Percentiles rank a stretch among this genome's conserved stretches.
Conservation (phyloP, 2,329 filamentous ascomycete genomes). For the Aphanocladium album region DNA sequence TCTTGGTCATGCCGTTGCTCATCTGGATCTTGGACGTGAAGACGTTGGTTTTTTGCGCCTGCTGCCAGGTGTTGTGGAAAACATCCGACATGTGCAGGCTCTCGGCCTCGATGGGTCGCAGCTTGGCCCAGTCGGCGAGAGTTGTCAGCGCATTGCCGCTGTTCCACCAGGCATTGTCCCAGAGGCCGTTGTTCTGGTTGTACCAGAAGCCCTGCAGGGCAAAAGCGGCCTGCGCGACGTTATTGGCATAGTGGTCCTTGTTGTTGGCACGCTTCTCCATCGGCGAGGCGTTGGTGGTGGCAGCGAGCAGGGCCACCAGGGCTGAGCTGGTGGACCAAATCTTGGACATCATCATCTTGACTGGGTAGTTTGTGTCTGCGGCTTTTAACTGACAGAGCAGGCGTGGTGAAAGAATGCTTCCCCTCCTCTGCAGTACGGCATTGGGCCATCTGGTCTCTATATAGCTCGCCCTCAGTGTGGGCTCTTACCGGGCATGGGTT, state of each 20-base stretch:
- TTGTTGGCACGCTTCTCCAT: background rate
- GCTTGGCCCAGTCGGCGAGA: slow-evolving; percentile 48
- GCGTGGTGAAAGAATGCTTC: background rate
- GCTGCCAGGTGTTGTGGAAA: slow-evolving; percentile 40
- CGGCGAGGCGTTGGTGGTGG: background rate
- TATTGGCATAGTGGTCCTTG: slow-evolving; percentile 1
- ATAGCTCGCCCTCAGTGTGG: background rate
- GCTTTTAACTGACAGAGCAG: background rate
- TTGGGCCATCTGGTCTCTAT: background rate
- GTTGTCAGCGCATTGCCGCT: slow-evolving; percentile 61
- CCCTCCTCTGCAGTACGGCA: background rate
- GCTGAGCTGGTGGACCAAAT: background rate
- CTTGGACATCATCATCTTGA: background rate
- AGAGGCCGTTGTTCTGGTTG: slow-evolving; percentile 53
- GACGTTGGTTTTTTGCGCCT: slow-evolving; percentile 38
- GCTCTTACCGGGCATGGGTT: background rate
- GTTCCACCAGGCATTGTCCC: slow-evolving; percentile 69
- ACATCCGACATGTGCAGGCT: slow-evolving; percentile 35
- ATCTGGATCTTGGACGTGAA: slow-evolving; percentile 34
- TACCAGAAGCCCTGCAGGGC: slow-evolving; percentile 44
- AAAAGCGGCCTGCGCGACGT: background rate
- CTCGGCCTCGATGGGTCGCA: slow-evolving; percentile 31
- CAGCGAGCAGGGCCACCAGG: background rate
- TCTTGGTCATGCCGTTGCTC: slow-evolving; percentile 30
- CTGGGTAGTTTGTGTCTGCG: background rate